phyloP scores from a whole-genome alignment of 208 protist species.

The Wallacemonas sp. region DNA sequence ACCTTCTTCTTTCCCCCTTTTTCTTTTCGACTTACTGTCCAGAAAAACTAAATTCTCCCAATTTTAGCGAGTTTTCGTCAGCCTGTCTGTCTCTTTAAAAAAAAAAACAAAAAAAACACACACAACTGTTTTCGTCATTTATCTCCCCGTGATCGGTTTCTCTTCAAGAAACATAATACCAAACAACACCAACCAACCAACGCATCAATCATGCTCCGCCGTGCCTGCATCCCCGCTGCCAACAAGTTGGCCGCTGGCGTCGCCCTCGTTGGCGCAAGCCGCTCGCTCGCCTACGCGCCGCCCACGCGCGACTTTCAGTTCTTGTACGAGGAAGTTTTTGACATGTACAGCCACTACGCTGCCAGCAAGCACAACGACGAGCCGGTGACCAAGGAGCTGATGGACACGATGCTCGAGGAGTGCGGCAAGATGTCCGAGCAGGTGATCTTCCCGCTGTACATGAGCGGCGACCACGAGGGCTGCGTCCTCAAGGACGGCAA shows the following conservation, averaged over 20 bases:
- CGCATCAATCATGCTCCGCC: slow-evolving; percentile 50
- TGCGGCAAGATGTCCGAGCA: slow-evolving; percentile 59
- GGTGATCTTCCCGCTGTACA: slow-evolving; percentile 68
- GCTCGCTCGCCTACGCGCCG: slow-evolving; percentile 48
- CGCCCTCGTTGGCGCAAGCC: slow-evolving; percentile 19
- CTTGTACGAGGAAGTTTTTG: slow-evolving; percentile 80
- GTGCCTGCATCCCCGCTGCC: slow-evolving; percentile 21
- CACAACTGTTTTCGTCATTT: slow-evolving; percentile 11
- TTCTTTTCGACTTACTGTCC: slow-evolving; percentile 11
- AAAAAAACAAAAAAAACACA: slow-evolving; percentile 21
- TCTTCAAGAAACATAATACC: not conserved
- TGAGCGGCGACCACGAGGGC: slow-evolving; percentile 49
- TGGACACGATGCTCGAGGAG: slow-evolving; percentile 74
- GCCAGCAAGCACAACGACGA: slow-evolving; percentile 46
- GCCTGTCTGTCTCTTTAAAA: not conserved
- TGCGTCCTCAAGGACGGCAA: slow-evolving; percentile 55
- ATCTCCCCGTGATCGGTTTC: not conserved
- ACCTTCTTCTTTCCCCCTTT: slow-evolving; percentile 1
- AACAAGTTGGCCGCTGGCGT: slow-evolving; percentile 10
- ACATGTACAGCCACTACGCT: slow-evolving; percentile 85
- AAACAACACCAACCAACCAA: not conserved
- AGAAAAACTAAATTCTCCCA: slow-evolving; percentile 14
- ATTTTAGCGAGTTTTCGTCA: not conserved
- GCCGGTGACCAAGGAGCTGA: slow-evolving; percentile 66
- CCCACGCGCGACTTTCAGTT: slow-evolving; percentile 68